Base-by-base conservation (phyloP, 2,329 filamentous ascomycete genomes). In the Ophiostoma sp. region DNA sequence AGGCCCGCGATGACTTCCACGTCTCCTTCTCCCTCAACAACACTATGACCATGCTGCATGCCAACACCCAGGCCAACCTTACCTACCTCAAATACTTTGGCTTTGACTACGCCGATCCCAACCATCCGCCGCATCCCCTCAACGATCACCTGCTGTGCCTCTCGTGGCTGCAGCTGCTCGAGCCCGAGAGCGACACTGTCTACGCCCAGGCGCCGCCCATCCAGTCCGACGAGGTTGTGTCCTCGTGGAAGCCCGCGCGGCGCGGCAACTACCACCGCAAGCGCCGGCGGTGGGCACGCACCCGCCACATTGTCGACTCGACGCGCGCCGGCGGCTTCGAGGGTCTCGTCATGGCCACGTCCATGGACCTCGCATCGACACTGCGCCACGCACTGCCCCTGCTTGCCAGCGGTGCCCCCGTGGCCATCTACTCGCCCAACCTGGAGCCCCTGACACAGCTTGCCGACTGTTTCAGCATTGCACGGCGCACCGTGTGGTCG, bases 141-240 rank as follows among this genome's bases (percentile, higher is more conserved):
- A 86, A 90, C 78, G 89, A 86, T 20, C 90, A 95, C 77, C 87
- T 99, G 68, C 90, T 94, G 76, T 87, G 90, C 5, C 83, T 98
- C 39, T 94, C 92, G 36, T 99, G 94, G 94, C 86, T 99, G 1
- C 94, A 98, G 79, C 87, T 99, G 5, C 81, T 97, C 20, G 85
- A 90, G 33, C 95, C 95, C 0, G 81, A 86, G 48, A 82, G 87
- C 39, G 95, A 98, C 78, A 84, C 86, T 0, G 87, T 90, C 4
- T 97, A 96, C 79, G 80, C 83, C 41, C 84, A 86, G 35, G 85
- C 89, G 69, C 90, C 93, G 0, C 83, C 87, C 0, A 77, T 81
- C 0, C 82, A 89, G 0, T 76, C 87, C 0, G 82, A 88, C 0
- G 86, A 88, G 20, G 84, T 86, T 33, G 82, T 98, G 1, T 82